Evolutionary conservation across 352 stramenopile genomes (phyloP).

Genomic region (Phytophthora pseudosyringae): DNA sequence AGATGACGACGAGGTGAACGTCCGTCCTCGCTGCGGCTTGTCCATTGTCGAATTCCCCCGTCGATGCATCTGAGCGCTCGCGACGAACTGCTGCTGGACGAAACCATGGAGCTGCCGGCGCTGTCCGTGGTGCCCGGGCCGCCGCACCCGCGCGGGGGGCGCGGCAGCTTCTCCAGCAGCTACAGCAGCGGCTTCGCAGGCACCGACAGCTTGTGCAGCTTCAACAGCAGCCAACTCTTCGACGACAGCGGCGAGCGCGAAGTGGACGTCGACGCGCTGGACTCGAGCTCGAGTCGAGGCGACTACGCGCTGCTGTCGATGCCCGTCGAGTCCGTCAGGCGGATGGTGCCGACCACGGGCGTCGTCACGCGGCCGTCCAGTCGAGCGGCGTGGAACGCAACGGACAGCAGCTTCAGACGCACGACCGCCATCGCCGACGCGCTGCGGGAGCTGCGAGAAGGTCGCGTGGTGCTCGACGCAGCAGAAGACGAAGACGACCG

Average conservation of each 20-base stretch:
- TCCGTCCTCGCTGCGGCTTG: too few species aligned
- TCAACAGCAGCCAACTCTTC: constrained; percentile 36
- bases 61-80: constrained; percentile 18
- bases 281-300: constrained; percentile 29
- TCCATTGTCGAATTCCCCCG: constrained; percentile 21
- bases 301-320: constrained; percentile 38
- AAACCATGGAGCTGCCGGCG: constrained; percentile 32
- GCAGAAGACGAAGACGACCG: constrained; percentile 15
- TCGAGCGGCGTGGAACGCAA: constrained; percentile 6
- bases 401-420: constrained; percentile 16
- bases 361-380: constrained; percentile 19
- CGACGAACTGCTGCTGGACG: constrained; percentile 29
- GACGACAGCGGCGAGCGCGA: constrained; percentile 27
- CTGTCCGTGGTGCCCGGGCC: constrained; percentile 23
- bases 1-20: constrained; percentile 14
- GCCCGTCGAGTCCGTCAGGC: constrained; percentile 23
- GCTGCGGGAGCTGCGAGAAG: constrained; percentile 31
- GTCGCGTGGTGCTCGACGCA: constrained; percentile 5
- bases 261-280: constrained; percentile 30
- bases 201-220: constrained; percentile 37
- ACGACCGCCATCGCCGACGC: constrained; percentile 27
- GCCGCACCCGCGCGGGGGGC: constrained; percentile 29
- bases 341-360: constrained; percentile 20
- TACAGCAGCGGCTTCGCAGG: constrained; percentile 32
- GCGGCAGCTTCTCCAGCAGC: constrained; percentile 37